These are phyloP conservation scores for Lepidium didymum DNA, from an alignment of 345 rosid genomes.

Conservation along the genomic window DNA sequence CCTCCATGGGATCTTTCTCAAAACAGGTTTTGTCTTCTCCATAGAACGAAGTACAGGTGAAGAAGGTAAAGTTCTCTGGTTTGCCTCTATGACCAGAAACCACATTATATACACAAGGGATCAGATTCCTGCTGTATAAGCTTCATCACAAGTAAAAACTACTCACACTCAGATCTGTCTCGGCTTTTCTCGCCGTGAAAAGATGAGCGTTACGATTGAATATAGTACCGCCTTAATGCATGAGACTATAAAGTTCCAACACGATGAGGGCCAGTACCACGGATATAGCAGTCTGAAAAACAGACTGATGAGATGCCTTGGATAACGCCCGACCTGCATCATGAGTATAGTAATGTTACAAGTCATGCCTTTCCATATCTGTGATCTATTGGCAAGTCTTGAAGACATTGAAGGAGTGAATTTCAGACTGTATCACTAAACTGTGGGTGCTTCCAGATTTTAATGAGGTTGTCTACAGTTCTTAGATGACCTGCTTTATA, in stretches of 20 bases:
- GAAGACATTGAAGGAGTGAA: neutral
- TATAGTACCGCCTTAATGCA: conserved; percentile 55
- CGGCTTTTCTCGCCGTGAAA: conserved; percentile 50
- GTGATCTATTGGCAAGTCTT: neutral
- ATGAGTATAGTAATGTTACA: neutral
- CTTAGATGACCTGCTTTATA: neutral
- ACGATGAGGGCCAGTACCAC: conserved; percentile 99
- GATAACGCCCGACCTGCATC: conserved; percentile 83
- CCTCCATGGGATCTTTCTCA: conserved; percentile 1
- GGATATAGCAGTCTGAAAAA: conserved; percentile 90
- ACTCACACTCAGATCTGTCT: conserved; percentile 22
- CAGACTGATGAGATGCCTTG: conserved; percentile 91
- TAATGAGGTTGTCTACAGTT: neutral
- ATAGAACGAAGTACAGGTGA: neutral
- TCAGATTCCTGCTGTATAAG: neutral
- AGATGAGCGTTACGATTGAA: conserved; percentile 44
- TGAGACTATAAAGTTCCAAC: conserved; percentile 79
- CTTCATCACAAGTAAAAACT: conserved; percentile 4
- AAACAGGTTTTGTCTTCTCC: neutral
- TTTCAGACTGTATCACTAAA: neutral
- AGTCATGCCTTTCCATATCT: neutral
- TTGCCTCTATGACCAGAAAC: conserved; percentile 1
- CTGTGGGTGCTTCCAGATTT: neutral
- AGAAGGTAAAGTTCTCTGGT: neutral
- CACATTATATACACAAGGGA: conserved; percentile 19